phyloP scores from a whole-genome alignment of 768 basidiomycete species.

The Podaxis mareebaensis region DNA sequence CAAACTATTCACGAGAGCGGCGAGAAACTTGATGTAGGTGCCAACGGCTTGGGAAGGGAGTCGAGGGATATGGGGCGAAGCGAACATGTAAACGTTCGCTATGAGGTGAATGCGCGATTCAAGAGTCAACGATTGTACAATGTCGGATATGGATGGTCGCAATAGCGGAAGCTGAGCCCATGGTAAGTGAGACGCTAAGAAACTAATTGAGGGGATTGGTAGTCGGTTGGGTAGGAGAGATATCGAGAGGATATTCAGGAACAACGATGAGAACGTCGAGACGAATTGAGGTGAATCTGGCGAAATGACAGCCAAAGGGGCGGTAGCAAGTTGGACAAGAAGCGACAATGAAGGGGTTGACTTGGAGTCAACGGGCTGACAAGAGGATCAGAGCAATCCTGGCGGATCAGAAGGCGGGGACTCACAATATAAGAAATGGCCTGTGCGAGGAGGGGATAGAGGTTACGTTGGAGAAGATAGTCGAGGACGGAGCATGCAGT shows the following conservation, averaged over 20 bases:
- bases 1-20: conserved; percentile 50
- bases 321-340: conserved; percentile 47
- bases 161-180: conserved; percentile 36
- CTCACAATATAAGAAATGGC: conserved; percentile 54
- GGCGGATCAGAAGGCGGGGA: conserved; percentile 14
- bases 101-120: conserved; percentile 58
- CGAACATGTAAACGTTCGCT: conserved; percentile 71
- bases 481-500: conserved; percentile 35
- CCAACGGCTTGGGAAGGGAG: conserved; percentile 46
- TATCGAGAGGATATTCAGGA: conserved; percentile 64
- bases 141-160: conserved; percentile 22
- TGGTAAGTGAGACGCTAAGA: conserved; percentile 67
- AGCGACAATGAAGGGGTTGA: conserved; percentile 48
- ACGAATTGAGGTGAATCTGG: conserved; percentile 26
- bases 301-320: conserved; percentile 36
- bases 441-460: conserved; percentile 43
- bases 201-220: conserved; percentile 59
- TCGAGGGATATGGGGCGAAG: conserved; percentile 56
- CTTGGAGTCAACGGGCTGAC: conserved; percentile 61
- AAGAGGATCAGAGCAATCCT: neutral
- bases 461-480: conserved; percentile 48
- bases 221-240: conserved; percentile 79
- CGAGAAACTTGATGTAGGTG: conserved; percentile 55
- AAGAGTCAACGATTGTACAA: conserved; percentile 28
- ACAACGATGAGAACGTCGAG: conserved; percentile 38